Evolutionary conservation across 169 alveolate genomes (phyloP).

Genomic region (Prorocentrum cordatum): DNA sequence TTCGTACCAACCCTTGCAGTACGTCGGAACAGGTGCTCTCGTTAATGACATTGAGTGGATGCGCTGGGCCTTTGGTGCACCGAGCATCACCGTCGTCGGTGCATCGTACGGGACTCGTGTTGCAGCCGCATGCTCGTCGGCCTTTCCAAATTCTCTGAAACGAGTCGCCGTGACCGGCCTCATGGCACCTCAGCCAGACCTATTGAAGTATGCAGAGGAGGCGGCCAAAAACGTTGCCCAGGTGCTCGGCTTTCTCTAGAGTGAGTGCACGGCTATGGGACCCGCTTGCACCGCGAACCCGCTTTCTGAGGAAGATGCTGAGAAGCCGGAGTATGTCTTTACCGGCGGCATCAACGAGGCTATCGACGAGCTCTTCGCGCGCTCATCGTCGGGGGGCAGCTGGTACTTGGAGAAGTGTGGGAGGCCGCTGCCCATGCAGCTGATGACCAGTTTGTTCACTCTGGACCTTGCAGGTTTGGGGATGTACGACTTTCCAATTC

Average conservation of each 20-base stretch:
- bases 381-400: not conserved
- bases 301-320: not conserved
- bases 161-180: slow-evolving; percentile 17
- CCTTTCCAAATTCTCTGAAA: not conserved
- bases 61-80: slow-evolving; percentile 8
- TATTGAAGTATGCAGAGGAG: not conserved
- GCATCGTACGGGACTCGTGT: not conserved
- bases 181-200: not conserved
- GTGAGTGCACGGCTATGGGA: not conserved
- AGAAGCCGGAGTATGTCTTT: not conserved
- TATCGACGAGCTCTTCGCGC: not conserved
- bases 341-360: not conserved
- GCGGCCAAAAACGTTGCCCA: not conserved
- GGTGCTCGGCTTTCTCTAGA: not conserved
- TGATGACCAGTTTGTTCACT: not conserved
- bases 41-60: slow-evolving; percentile 8
- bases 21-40: not conserved
- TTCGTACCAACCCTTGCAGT: not conserved
- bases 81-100: not conserved
- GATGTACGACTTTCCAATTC: no score
- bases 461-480: no score
- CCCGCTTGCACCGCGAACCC: not conserved
- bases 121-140: slow-evolving; percentile 2
- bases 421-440: not conserved
- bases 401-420: not conserved